Percentiles rank a stretch among this genome's conserved stretches.
Evolutionary conservation across 305 asterid genomes (phyloP).

Genomic region (Rubia balearica): DNA sequence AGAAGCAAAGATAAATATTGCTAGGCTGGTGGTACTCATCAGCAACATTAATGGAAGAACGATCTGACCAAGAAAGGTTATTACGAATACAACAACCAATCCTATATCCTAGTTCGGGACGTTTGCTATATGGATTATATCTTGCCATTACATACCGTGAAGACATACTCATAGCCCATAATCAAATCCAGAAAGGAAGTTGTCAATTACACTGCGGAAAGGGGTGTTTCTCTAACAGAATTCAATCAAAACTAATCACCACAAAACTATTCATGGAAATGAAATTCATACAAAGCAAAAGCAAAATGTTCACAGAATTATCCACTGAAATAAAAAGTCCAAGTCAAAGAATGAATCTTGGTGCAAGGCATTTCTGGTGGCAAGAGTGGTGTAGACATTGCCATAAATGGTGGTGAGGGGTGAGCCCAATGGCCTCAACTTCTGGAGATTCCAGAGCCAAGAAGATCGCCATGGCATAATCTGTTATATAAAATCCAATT

Average conservation of each 20-base stretch:
- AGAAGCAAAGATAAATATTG: background rate
- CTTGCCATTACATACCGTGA: background rate
- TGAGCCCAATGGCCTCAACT: slow-evolving; percentile 85
- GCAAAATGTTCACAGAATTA: background rate
- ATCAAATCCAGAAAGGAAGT: background rate
- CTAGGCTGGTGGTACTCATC: background rate
- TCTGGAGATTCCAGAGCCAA: slow-evolving; percentile 91
- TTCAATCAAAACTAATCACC: background rate
- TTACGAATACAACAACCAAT: background rate
- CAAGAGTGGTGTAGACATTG: slow-evolving; percentile 89
- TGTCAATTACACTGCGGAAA: background rate
- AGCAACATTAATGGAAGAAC: background rate
- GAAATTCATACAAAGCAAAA: background rate
- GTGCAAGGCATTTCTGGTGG: slow-evolving; percentile 95
- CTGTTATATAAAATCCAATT: slow-evolving; percentile 26
- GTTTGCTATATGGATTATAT: background rate
- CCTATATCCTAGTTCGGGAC: background rate
- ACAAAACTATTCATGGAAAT: background rate
- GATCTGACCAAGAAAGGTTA: too few relatives aligned
- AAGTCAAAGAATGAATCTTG: slow-evolving; percentile 9
- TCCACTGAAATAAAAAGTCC: background rate
- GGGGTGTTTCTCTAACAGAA: background rate
- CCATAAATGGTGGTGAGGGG: slow-evolving; percentile 91
- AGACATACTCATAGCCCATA: background rate
- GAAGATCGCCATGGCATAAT: slow-evolving; percentile 98